phyloP scores from a whole-genome alignment of 257 asterid species.

The Lantana camara region DNA sequence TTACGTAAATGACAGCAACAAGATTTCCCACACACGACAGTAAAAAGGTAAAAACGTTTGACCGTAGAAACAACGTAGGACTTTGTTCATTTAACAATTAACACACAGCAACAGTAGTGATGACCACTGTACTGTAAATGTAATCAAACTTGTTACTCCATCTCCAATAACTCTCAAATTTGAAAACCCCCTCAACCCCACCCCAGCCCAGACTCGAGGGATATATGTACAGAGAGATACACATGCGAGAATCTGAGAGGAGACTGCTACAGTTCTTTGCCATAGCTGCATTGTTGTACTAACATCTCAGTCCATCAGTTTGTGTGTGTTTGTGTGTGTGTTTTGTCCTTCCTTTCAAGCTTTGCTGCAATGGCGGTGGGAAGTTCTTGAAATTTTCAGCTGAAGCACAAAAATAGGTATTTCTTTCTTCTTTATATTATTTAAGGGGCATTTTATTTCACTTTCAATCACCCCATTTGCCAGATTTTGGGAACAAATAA shows the following conservation, averaged over 20 bases:
- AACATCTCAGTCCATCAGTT: slow-evolving; percentile 8
- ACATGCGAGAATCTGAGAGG: neutral
- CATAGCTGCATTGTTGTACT: slow-evolving; percentile 24
- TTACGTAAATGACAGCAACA: neutral
- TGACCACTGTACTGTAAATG: too few species aligned
- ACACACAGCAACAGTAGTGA: neutral
- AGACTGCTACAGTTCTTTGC: slow-evolving; percentile 11
- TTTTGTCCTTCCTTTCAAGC: slow-evolving; percentile 20
- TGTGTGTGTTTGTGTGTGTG: neutral
- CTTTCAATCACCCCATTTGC: slow-evolving; percentile 23
- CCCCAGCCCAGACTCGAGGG: neutral
- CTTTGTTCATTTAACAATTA: neutral
- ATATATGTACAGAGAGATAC: neutral
- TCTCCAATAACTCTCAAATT: slow-evolving; percentile 6
- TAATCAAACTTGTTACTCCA: slow-evolving; percentile 14
- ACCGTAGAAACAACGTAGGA: neutral
- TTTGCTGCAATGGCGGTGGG: slow-evolving; percentile 26
- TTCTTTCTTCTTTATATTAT: slow-evolving; percentile 8
- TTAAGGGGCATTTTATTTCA: slow-evolving; percentile 1
- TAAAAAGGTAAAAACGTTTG: slow-evolving; percentile 9
- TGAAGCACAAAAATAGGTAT: slow-evolving; percentile 24
- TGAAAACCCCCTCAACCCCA: neutral
- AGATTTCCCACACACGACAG: neutral
- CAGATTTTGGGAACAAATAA: slow-evolving; percentile 6
- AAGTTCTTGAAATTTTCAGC: slow-evolving; percentile 22